phyloP scores from a whole-genome alignment of 169 alveolate genomes.

The Plasmodium falciparum region DNA sequence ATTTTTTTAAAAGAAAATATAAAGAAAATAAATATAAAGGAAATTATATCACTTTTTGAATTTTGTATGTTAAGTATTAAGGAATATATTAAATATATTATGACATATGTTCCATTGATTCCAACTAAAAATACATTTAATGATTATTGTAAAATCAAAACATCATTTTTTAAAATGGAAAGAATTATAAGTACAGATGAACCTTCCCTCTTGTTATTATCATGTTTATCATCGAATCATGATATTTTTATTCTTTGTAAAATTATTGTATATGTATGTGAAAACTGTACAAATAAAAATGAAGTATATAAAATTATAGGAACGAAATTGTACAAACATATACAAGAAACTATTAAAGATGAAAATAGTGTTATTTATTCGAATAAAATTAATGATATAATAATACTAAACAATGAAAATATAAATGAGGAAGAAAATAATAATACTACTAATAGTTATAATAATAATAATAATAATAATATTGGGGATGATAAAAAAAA shows the following conservation, averaged over 20 bases:
- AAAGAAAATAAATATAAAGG: slow-evolving; percentile 60
- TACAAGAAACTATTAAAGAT: slow-evolving; percentile 74
- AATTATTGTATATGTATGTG: slow-evolving; percentile 79
- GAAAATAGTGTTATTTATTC: slow-evolving; percentile 5
- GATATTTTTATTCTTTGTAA: slow-evolving; percentile 81
- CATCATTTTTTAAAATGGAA: slow-evolving; percentile 68
- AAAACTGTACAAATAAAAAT: slow-evolving; percentile 79
- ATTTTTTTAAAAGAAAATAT: slow-evolving; percentile 58
- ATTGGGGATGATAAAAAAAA: not conserved
- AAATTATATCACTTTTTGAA: slow-evolving; percentile 52
- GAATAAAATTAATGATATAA: not conserved
- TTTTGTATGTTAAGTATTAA: slow-evolving; percentile 47
- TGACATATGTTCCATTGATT: slow-evolving; percentile 28
- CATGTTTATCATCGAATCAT: slow-evolving; percentile 82
- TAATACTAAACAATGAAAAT: not conserved
- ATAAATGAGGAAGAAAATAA: not conserved
- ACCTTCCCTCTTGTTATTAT: slow-evolving; percentile 80
- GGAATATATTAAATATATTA: slow-evolving; percentile 42
- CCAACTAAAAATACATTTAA: slow-evolving; percentile 18
- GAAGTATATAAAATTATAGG: slow-evolving; percentile 82
- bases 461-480: not conserved
- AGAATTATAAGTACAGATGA: slow-evolving; percentile 76
- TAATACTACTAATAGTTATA: not conserved
- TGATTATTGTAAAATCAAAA: slow-evolving; percentile 47
- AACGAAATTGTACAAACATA: slow-evolving; percentile 78